Conservation (phyloP, 2,329 filamentous ascomycete genomes). For the Ophiobolus disseminans region DNA sequence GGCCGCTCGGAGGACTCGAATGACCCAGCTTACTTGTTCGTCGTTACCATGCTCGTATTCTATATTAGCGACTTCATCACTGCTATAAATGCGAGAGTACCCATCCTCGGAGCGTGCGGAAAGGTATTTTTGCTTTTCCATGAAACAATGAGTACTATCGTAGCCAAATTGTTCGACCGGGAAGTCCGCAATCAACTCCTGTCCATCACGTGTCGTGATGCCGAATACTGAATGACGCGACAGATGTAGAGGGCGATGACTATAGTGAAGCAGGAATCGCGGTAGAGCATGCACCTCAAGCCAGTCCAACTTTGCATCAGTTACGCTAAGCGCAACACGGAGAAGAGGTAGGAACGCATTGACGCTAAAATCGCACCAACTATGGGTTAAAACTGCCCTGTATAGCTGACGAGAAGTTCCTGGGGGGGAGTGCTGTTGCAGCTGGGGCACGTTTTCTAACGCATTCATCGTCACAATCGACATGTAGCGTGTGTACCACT, state of each 20-base stretch:
- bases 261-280: neutral
- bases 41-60: neutral
- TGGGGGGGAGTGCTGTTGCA: neutral
- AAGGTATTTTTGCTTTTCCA: neutral
- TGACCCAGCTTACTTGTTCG: neutral
- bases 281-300: neutral
- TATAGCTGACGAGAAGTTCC: neutral
- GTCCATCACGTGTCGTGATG: neutral
- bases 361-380: neutral
- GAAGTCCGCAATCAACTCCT: slow-evolving; percentile 9
- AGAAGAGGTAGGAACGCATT: neutral
- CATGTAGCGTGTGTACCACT: too few relatives aligned
- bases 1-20: neutral
- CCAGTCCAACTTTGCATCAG: neutral
- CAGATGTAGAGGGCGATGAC: neutral
- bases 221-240: slow-evolving; percentile 1
- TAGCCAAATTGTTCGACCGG: slow-evolving; percentile 8
- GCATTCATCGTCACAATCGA: too few relatives aligned
- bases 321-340: neutral
- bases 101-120: neutral
- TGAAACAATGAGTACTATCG: neutral
- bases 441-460: neutral
- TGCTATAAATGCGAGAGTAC: neutral
- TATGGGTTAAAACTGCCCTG: neutral
- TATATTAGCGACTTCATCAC: neutral